Base-by-base conservation (phyloP, 805 yeast species). In the Candida golubevii region DNA sequence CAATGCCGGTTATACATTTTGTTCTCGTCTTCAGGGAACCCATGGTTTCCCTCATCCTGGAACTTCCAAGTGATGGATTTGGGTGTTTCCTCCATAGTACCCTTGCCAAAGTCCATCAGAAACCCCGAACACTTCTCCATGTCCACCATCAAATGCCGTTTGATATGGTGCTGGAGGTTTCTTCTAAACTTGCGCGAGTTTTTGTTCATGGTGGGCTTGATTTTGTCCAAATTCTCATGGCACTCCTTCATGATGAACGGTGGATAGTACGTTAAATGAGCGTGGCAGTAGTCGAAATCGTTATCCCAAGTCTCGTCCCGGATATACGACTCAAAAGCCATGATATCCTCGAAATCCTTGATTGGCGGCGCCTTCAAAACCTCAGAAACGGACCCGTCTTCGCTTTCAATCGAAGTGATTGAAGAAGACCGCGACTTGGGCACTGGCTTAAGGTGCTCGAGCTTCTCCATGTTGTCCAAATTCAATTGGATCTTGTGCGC, bases 301-400 rank as follows among this genome's bases (percentile, higher is more conserved):
- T 83, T 81, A 61, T 84, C 90, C 76, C 86, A 83, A 3, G 85
- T 78, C 58, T 83, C 90, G 59, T 82, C 86, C 57, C 80, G 74
- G 47, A 85, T 68, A 61, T 71, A 85, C 26, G 73, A 70, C 58
- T 82, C 88, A 57, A 85, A 85, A 13, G 78, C 72, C 14, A 69
- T 70, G 48, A 85, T 64, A 41, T 78, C 83, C 38, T 85, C 90
- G 63, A 85, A 85, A 37, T 71, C 74, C 37, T 67, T 62, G 42
- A 62, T 48, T 45, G 73, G 71, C 23, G 75, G 75, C n/a, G 74
- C 71, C 33, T 51, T 55, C 50, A 70, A 58, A 10, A 62, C 53
- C n/a, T 50, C 47, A 36, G 53, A 51, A 39, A 62, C 48, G 12
- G 51, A 42, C 18, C 60, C 57, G 44, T 67, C 66, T 11, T 58